phyloP scores from a whole-genome alignment of 164 flowering plant genomes.

The Dillenia turbinata region DNA sequence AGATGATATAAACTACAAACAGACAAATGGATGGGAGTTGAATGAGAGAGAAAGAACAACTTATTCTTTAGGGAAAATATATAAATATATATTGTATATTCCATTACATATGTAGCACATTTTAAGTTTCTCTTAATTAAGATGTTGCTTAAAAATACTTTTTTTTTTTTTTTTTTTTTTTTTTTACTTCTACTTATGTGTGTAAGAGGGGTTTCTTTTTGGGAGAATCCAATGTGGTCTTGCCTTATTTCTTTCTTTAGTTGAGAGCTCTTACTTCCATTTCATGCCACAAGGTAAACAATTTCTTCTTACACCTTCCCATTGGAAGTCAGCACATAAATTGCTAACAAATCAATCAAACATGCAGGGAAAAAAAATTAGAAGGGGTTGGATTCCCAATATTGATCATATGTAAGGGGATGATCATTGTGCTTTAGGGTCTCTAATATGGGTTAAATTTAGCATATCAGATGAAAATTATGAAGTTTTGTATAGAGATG shows the following conservation, averaged over 20 bases:
- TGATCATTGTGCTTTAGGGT: too few relatives aligned
- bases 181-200: too few relatives aligned
- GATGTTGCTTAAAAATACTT: too few relatives aligned
- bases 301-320: conserved; percentile 29
- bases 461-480: too few relatives aligned
- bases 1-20: conserved; percentile 28
- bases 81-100: conserved; percentile 2
- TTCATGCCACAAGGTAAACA: conserved; percentile 37
- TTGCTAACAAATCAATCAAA: too few relatives aligned
- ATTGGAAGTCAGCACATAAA: too few relatives aligned
- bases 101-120: conserved; percentile 1
- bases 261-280: conserved; percentile 21
- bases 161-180: too few relatives aligned
- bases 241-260: conserved; percentile 15
- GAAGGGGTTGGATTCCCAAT: too few relatives aligned
- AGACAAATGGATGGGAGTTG: conserved; percentile 47
- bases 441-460: too few relatives aligned
- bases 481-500: too few relatives aligned
- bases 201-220: conserved; percentile 5
- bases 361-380: too few relatives aligned
- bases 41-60: conserved; percentile 21
- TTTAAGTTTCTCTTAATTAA: conserved; percentile 11
- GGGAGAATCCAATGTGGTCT: conserved; percentile 37
- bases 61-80: conserved; percentile 13
- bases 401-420: too few relatives aligned